Conservation (phyloP, 805 yeast species). For the Sungouiella blattae region DNA sequence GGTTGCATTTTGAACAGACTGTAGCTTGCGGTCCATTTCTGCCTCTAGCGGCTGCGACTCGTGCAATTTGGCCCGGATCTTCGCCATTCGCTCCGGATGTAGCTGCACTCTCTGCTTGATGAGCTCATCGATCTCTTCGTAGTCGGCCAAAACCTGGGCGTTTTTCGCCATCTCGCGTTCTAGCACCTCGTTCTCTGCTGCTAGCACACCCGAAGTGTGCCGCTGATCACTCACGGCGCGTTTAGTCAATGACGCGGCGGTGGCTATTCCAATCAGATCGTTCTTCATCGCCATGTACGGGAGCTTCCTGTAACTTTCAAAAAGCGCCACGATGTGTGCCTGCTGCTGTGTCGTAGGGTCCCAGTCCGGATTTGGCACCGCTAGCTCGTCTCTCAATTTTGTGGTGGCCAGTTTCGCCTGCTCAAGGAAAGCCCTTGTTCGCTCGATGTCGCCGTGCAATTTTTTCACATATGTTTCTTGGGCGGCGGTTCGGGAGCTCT, state of each 20-base stretch:
- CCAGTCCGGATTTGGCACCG: neutral
- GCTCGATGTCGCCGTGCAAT: constrained; percentile 11
- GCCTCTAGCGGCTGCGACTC: constrained; percentile 4
- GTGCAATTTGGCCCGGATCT: constrained; percentile 4
- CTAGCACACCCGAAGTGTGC: constrained; percentile 3
- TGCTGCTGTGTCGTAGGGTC: constrained; percentile 3
- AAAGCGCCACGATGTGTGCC: constrained; percentile 12
- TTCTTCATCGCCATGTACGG: constrained; percentile 15
- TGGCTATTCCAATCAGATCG: constrained; percentile 20
- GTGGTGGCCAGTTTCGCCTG: constrained; percentile 14
- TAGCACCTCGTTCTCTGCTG: constrained; percentile 1
- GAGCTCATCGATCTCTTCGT: constrained; percentile 6
- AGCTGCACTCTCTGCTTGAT: constrained; percentile 3
- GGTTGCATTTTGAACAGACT: constrained; percentile 1
- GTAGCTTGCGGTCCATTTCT: constrained; percentile 4
- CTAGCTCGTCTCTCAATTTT: constrained; percentile 2
- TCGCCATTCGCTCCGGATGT: constrained; percentile 11
- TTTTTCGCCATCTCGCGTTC: constrained; percentile 1
- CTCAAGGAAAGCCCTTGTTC: constrained; percentile 10
- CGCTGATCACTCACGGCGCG: constrained; percentile 11
- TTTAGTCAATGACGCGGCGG: constrained; percentile 13
- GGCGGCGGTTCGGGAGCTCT: neutral
- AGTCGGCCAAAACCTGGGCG: constrained; percentile 7
- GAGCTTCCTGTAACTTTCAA: constrained; percentile 11
- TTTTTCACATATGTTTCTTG: constrained; percentile 12